Percentiles rank a stretch among this genome's conserved stretches.
These are phyloP conservation scores for Daldinia sp. DNA, from an alignment of 2,329 filamentous ascomycete genomes.

Conservation along the genomic window DNA sequence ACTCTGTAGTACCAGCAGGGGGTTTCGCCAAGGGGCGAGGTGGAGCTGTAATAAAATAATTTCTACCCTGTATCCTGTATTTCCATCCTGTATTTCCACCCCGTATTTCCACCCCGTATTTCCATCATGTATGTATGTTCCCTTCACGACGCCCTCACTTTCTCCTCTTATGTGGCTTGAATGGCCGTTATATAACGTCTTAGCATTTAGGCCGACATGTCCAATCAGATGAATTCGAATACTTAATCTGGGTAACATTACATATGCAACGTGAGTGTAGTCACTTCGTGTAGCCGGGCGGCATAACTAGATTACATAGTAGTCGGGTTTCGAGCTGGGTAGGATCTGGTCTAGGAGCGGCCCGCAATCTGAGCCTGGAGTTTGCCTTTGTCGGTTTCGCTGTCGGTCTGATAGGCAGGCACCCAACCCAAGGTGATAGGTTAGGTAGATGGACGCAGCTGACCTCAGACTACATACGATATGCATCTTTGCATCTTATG, in stretches of 20 bases:
- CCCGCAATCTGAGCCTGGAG: slow-evolving; percentile 30
- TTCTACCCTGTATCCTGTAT: slow-evolving; percentile 3
- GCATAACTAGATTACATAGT: not conserved
- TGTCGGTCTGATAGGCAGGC: slow-evolving; percentile 4
- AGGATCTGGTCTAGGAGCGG: slow-evolving; percentile 35
- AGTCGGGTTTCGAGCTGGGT: slow-evolving; percentile 14
- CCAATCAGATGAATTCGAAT: not conserved
- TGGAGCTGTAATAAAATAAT: slow-evolving; percentile 16
- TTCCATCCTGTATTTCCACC: too few species aligned
- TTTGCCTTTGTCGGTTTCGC: slow-evolving; percentile 15
- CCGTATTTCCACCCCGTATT: too few species aligned
- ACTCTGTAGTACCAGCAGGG: slow-evolving; percentile 15
- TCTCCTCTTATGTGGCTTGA: slow-evolving; percentile 2
- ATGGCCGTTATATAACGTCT: slow-evolving; percentile 1
- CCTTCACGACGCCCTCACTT: not conserved
- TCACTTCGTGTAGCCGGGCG: not conserved
- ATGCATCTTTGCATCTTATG: slow-evolving; percentile 11
- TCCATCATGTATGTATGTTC: not conserved
- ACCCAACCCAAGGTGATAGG: slow-evolving; percentile 10
- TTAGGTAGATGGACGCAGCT: slow-evolving; percentile 16
- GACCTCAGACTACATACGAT: slow-evolving; percentile 12
- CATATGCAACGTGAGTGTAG: slow-evolving; percentile 4
- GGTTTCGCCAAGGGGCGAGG: slow-evolving; percentile 11
- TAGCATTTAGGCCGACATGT: not conserved
- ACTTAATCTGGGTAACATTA: slow-evolving; percentile 4